Conservation (phyloP, 1,284 basidiomycete genomes). For the Ceratobasidium sp. region DNA sequence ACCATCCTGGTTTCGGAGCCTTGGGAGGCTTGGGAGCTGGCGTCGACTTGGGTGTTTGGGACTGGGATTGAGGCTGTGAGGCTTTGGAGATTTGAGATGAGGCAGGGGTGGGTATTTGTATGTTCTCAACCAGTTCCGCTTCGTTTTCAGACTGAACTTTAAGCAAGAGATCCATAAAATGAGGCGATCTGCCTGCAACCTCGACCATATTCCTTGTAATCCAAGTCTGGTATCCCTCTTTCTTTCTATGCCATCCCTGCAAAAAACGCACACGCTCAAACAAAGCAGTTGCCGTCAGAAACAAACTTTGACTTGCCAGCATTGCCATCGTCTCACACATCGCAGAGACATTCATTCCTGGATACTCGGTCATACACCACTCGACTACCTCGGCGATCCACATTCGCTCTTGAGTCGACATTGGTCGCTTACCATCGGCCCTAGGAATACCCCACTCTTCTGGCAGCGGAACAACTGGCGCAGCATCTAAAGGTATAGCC, state of each 20-base stretch:
- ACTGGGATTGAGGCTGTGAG: background rate
- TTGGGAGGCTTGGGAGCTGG: background rate
- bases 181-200: conserved; percentile 2
- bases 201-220: conserved; percentile 4
- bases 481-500: background rate
- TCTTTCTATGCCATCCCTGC: conserved; percentile 19
- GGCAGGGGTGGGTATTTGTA: background rate
- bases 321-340: background rate
- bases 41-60: background rate
- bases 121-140: background rate
- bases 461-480: background rate
- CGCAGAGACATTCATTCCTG: background rate
- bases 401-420: background rate
- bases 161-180: background rate
- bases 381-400: conserved; percentile 25
- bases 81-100: background rate
- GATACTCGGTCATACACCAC: conserved; percentile 27
- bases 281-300: background rate
- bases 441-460: background rate
- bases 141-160: conserved; percentile 1
- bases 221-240: background rate
- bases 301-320: background rate
- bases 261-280: background rate
- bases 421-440: conserved; percentile 2
- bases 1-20: conserved; percentile 2